These are phyloP conservation scores for Euphorbia corollata DNA, from an alignment of 441 rosid genomes.

Conservation along the genomic window DNA sequence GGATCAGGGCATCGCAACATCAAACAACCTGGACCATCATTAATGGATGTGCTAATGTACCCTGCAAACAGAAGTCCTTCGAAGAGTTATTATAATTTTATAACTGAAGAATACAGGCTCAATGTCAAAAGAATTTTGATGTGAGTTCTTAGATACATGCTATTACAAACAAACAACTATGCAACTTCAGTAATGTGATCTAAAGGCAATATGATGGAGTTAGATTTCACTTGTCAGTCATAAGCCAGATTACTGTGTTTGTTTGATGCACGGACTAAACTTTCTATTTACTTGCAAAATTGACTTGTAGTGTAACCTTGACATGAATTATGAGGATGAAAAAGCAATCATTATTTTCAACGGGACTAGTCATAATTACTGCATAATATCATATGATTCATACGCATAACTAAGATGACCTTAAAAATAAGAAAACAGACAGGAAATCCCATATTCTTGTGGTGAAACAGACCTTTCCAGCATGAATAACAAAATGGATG, in stretches of 20 bases:
- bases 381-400: background rate
- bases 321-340: background rate
- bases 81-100: background rate
- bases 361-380: background rate
- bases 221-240: background rate
- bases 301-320: background rate
- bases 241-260: background rate
- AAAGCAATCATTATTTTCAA: background rate
- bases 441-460: background rate
- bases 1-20: constrained; percentile 90
- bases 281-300: background rate
- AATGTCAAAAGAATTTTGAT: background rate
- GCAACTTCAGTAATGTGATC: background rate
- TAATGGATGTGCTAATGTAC: constrained; percentile 64
- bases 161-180: background rate
- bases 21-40: constrained; percentile 96
- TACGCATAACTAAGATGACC: background rate
- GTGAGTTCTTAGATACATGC: background rate
- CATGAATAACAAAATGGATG: too few relatives aligned
- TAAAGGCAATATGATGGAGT: background rate
- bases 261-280: background rate
- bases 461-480: too few relatives aligned
- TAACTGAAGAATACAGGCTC: background rate
- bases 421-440: constrained; percentile 7
- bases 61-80: constrained; percentile 33